Base-by-base conservation (phyloP, 495 filamentous ascomycete species). In the Amphirosellinia nigrospora region DNA sequence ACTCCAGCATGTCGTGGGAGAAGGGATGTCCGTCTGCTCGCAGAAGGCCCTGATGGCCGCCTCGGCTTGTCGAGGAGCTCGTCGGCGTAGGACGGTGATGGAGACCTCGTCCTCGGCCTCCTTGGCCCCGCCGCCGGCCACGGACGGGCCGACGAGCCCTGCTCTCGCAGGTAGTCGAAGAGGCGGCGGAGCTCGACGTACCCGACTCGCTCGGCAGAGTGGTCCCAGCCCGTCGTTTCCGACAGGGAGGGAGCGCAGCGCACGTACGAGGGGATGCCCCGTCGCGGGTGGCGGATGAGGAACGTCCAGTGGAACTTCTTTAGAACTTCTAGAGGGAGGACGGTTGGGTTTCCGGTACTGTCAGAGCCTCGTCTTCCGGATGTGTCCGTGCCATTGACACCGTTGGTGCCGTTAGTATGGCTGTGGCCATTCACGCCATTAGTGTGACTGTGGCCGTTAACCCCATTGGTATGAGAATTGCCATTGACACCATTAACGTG, bases 61-160 rank as follows among this genome's bases (percentile, higher is more conserved):
- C 30, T 86, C 84, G 19, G 96, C 46, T 91, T 84, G 77, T 96
- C 93, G 4, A 99, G 89, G 72, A 99, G 84, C 73, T 98, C 95
- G 76, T 98, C 96, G 16, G 96, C 96, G 78, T 99, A 99, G 81
- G n/a, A 98, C 88, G 68, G 93, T 96, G 68, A 98, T 90, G 52
- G 79, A 83, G 36, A 83, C 79, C 61, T 73, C 69, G 19, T 60
- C 69, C 38, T 71, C 63, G 11, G 70, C 76, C 58, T 73, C 65
- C 39, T 74, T 71, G 38, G 68, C 11, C 16, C 23, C 50, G 32
- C 38, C 15, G 10, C 85, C 87, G 38, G 87, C 87, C 38, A 89
- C 76, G 7, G 80, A 77, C 0, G 92, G 91, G 5, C 89, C 90
- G 38, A 97, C 81, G 16, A 92, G 82, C 0, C 86, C 70, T 86